A percentile compares a stretch with the other conserved stretches of the same genome.
These are phyloP conservation scores for Oryza coarctata DNA, from an alignment of 176 grass and related monocot genomes.

Conservation along the genomic window DNA sequence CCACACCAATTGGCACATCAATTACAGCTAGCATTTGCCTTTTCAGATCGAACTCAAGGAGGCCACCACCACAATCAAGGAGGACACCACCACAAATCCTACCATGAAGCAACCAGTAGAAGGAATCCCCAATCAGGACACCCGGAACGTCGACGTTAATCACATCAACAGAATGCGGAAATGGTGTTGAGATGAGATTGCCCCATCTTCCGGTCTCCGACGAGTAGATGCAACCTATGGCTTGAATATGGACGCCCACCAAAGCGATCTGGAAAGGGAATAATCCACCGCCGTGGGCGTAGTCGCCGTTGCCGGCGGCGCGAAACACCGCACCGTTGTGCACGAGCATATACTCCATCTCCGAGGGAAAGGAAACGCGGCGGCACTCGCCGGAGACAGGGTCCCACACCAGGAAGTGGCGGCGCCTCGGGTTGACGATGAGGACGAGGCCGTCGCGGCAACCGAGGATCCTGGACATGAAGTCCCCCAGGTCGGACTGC, in stretches of 20 bases:
- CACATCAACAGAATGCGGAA: neutral
- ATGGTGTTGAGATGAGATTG: neutral
- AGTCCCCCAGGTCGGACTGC: neutral
- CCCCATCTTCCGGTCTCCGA: neutral
- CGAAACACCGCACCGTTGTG: too few species aligned
- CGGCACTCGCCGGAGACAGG: neutral
- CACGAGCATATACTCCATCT: too few species aligned
- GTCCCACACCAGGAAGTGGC: neutral
- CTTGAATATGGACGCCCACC: neutral
- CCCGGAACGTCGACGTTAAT: neutral
- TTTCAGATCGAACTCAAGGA: neutral
- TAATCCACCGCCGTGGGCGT: neutral
- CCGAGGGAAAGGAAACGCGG: neutral
- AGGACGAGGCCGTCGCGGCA: slow-evolving; percentile 27
- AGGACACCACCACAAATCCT: too few species aligned
- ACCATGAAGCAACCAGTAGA: neutral
- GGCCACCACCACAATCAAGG: too few species aligned
- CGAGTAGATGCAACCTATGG: neutral
- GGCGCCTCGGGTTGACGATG: neutral
- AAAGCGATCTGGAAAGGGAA: neutral
- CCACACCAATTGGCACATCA: neutral
- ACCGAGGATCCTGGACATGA: neutral
- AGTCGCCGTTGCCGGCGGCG: neutral
- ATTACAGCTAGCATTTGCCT: neutral
- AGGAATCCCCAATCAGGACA: neutral